Base-by-base conservation (phyloP, 164 flowering plant species). In the Pachysandra terminalis region DNA sequence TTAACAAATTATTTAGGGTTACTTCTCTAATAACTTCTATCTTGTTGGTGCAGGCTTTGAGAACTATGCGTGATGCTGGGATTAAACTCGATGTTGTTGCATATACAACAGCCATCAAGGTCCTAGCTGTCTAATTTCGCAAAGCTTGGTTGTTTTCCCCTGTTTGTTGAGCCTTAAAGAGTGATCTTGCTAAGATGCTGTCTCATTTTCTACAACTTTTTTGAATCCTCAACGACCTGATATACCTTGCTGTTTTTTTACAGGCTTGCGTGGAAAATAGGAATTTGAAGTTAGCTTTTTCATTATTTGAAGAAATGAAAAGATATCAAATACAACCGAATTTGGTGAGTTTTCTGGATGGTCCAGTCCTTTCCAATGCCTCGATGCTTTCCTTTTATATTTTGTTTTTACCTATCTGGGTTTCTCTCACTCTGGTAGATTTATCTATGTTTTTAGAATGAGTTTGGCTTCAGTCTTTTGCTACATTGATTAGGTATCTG, bases 41-140 rank as follows among this genome's bases (percentile, higher is more conserved):
- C 23, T 67, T 17, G 21, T 52, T 75, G 40, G 6, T 74, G 73
- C 83, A 93, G 98, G 87, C 85, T 27, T 74, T 90, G 77, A 84
- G 73, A 73, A 75, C 75, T 51, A 93, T 90, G 97, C 83, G 72
- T 55, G 79, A 73, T 60, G 75, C 75, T 74, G 92, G 93, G 72
- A 65, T 81, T 59, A 80, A 76, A 61, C 94, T 97, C 64, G 98
- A 93, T 75, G 94, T 90, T 59, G 70, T 93, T 64, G 83, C 97
- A 52, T 93, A 90, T 70, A 89, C 98, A 63, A 81, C 93, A 67
- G 88, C 89, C 52, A 90, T 93, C 56, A 90, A 91, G 97, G 98
- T 93, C 41, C 17, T 21, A 25, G 54, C 17, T 67, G 63, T 70
- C 24, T n/a, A n/a, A n/a, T n/a, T n/a, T 22, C 15, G 48, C 22